Percentiles rank a stretch among this genome's conserved stretches.
phyloP scores from a whole-genome alignment of 257 asterid genomes.

The Asclepias syriaca region DNA sequence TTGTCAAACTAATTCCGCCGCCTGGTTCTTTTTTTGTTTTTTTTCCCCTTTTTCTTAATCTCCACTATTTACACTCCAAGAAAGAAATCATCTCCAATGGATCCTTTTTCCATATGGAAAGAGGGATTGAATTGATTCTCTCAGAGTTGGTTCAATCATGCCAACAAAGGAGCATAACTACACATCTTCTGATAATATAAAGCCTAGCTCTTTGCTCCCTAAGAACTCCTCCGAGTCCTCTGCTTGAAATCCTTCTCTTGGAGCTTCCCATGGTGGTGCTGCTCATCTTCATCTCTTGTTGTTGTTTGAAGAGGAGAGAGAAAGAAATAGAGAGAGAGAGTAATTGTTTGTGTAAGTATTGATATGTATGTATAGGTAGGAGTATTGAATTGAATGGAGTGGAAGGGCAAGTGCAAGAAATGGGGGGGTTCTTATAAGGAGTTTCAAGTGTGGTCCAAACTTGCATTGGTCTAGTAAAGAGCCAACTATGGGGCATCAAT shows the following conservation, averaged over 20 bases:
- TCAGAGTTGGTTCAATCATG: slow-evolving; percentile 32
- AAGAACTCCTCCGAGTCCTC: slow-evolving; percentile 75
- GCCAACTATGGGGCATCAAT: slow-evolving; percentile 57
- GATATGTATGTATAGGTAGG: too few species aligned
- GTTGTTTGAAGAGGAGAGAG: too few species aligned
- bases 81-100: neutral
- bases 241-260: slow-evolving; percentile 61
- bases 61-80: slow-evolving; percentile 35
- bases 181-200: slow-evolving; percentile 73
- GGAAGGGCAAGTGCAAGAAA: neutral
- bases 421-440: slow-evolving; percentile 31
- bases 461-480: slow-evolving; percentile 52
- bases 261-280: slow-evolving; percentile 35
- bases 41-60: too few species aligned
- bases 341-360: too few species aligned
- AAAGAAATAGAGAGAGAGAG: too few species aligned
- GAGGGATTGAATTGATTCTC: neutral
- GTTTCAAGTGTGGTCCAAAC: slow-evolving; percentile 31
- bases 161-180: slow-evolving; percentile 88
- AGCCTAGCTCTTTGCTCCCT: slow-evolving; percentile 79
- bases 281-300: slow-evolving; percentile 46
- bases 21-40: too few species aligned
- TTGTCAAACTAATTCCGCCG: slow-evolving; percentile 18
- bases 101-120: neutral
- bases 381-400: slow-evolving; percentile 2